These are phyloP conservation scores for Nigrospora sphaerica DNA, from an alignment of 2,329 filamentous ascomycete species.

Conservation along the genomic window DNA sequence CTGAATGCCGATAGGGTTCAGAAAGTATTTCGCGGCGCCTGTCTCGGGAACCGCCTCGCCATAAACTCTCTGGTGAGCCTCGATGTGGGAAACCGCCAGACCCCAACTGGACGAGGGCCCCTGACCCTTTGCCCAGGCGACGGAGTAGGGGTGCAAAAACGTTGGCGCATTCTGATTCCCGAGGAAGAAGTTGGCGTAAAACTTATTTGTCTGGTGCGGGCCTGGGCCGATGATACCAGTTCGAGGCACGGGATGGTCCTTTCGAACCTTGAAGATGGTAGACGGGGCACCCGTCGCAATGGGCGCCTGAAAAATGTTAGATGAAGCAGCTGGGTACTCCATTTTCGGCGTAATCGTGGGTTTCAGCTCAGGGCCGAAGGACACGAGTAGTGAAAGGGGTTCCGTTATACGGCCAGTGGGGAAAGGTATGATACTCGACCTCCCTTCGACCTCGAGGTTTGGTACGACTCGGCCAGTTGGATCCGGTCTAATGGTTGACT, in stretches of 20 bases:
- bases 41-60: constrained; percentile 49
- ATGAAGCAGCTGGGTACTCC: constrained; percentile 6
- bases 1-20: constrained; percentile 76
- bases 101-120: constrained; percentile 65
- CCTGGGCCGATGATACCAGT: constrained; percentile 37
- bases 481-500: constrained; percentile 17
- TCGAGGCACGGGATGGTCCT: constrained; percentile 53
- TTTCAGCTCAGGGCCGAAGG: constrained; percentile 6
- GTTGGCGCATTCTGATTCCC: constrained; percentile 61
- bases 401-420: constrained; percentile 25
- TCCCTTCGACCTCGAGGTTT: constrained; percentile 19
- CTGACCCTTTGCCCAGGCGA: constrained; percentile 60
- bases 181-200: constrained; percentile 75
- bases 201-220: constrained; percentile 70
- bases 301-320: constrained; percentile 49
- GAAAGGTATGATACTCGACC: constrained; percentile 14
- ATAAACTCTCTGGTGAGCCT: constrained; percentile 59
- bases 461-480: constrained; percentile 26
- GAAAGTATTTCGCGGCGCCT: constrained; percentile 63
- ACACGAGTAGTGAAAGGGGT: constrained; percentile 26
- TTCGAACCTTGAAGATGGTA: constrained; percentile 33
- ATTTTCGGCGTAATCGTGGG: constrained; percentile 14
- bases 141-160: constrained; percentile 70
- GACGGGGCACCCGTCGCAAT: constrained; percentile 47
- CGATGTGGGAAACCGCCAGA: constrained; percentile 68